Evolutionary conservation across 306 rosid species (phyloP).

Genomic region (Rosa lucieae): DNA sequence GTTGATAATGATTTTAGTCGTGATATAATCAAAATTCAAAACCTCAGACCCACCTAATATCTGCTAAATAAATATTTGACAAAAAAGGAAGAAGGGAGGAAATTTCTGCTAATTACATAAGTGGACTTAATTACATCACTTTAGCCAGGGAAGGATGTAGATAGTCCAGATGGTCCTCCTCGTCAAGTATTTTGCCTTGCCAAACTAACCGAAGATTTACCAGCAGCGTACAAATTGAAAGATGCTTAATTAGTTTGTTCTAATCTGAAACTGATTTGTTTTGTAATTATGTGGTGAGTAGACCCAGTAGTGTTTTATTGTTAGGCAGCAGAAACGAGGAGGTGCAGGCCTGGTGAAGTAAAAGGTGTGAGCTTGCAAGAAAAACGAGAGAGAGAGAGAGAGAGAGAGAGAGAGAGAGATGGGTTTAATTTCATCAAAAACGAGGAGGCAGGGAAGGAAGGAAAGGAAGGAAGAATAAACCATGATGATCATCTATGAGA

Average conservation of each 20-base stretch:
- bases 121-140: background rate
- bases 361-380: background rate
- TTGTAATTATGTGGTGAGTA: conserved; percentile 20
- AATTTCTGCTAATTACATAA: background rate
- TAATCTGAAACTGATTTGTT: conserved; percentile 15
- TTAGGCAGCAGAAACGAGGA: conserved; percentile 56
- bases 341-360: conserved; percentile 4
- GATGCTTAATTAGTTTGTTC: background rate
- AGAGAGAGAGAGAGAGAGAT: conserved; percentile 25
- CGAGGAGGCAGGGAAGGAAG: conserved; percentile 38
- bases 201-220: background rate
- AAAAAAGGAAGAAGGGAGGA: background rate
- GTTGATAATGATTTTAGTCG: background rate
- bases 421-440: conserved; percentile 46
- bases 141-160: background rate
- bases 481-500: conserved; percentile 42
- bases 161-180: background rate
- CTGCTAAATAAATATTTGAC: background rate
- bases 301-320: conserved; percentile 9
- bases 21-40: background rate
- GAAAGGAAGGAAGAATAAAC: conserved; percentile 30
- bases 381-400: background rate
- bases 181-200: background rate
- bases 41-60: background rate
- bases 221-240: background rate